Evolutionary conservation across 208 protist species (phyloP).

Genomic region (Trypanosoma brucei): DNA sequence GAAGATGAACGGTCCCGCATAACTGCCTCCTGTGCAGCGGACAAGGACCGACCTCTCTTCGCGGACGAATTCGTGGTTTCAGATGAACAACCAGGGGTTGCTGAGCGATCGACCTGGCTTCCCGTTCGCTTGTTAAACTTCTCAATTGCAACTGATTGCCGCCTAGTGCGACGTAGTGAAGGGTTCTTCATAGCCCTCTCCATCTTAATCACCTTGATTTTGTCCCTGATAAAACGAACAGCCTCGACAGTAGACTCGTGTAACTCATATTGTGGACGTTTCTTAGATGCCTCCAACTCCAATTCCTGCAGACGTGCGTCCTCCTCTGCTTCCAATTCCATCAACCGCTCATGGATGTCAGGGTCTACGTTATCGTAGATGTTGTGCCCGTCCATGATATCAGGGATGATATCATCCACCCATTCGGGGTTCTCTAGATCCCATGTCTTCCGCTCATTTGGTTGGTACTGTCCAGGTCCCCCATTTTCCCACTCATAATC

Average conservation of each 20-base stretch:
- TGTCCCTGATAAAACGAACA: slow-evolving; percentile 87
- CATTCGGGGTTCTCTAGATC: slow-evolving; percentile 94
- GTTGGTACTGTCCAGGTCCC: slow-evolving; percentile 90
- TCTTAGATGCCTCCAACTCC: slow-evolving; percentile 91
- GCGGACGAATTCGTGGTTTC: slow-evolving; percentile 12
- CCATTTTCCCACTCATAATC: slow-evolving; percentile 91
- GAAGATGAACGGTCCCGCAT: slow-evolving; percentile 72
- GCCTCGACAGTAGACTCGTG: slow-evolving; percentile 69
- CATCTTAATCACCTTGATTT: slow-evolving; percentile 87
- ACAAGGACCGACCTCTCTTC: slow-evolving; percentile 76
- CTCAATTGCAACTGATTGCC: slow-evolving; percentile 71
- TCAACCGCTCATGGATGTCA: slow-evolving; percentile 94
- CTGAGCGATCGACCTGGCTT: slow-evolving; percentile 50
- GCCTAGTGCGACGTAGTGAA: slow-evolving; percentile 72
- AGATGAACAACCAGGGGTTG: slow-evolving; percentile 27
- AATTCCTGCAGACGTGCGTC: slow-evolving; percentile 87
- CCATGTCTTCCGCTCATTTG: slow-evolving; percentile 87
- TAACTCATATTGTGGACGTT: slow-evolving; percentile 48
- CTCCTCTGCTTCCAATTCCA: slow-evolving; percentile 93
- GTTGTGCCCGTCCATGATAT: slow-evolving; percentile 99
- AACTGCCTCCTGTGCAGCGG: slow-evolving; percentile 77
- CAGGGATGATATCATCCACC: slow-evolving; percentile 98
- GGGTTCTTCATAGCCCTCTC: slow-evolving; percentile 89
- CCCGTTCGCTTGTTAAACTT: slow-evolving; percentile 87
- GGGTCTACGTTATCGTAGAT: slow-evolving; percentile 99